Evolutionary conservation across 1,284 basidiomycete species (phyloP).

Genomic region (Apiotrichum brassicae): DNA sequence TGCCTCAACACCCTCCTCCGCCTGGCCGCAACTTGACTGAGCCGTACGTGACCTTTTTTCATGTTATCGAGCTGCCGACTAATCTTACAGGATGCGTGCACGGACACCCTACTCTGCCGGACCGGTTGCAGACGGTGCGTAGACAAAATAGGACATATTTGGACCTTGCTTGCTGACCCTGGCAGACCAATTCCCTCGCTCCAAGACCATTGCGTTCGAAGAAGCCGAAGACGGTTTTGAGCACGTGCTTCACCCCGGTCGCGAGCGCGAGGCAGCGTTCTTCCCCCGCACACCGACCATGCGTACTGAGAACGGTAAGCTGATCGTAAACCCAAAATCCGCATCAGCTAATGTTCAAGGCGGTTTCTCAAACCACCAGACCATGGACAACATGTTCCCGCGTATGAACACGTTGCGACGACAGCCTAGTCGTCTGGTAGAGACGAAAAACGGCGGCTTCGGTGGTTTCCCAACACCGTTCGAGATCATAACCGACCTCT

Average conservation of each 20-base stretch:
- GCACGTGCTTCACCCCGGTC: conserved; percentile 6
- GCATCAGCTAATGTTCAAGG: neutral
- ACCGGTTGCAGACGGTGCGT: neutral
- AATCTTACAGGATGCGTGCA: neutral
- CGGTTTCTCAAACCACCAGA: conserved; percentile 19
- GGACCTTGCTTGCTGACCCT: neutral
- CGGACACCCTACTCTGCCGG: neutral
- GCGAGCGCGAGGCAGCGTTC: conserved; percentile 17
- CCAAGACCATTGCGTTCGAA: conserved; percentile 56
- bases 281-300: conserved; percentile 40
- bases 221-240: conserved; percentile 37
- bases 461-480: conserved; percentile 86
- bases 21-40: neutral
- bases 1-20: neutral
- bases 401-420: conserved; percentile 33
- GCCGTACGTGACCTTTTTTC: neutral
- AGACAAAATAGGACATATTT: too few relatives aligned
- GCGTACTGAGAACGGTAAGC: conserved; percentile 21
- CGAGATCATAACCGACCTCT: conserved; percentile 52
- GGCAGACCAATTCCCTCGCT: conserved; percentile 50
- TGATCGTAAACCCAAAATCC: neutral
- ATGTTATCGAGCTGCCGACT: too few relatives aligned
- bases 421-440: conserved; percentile 33
- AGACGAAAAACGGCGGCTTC: conserved; percentile 50
- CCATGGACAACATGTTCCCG: neutral